These are phyloP conservation scores for Wickerhamiella azyma DNA, from an alignment of 805 yeast species.

Conservation along the genomic window DNA sequence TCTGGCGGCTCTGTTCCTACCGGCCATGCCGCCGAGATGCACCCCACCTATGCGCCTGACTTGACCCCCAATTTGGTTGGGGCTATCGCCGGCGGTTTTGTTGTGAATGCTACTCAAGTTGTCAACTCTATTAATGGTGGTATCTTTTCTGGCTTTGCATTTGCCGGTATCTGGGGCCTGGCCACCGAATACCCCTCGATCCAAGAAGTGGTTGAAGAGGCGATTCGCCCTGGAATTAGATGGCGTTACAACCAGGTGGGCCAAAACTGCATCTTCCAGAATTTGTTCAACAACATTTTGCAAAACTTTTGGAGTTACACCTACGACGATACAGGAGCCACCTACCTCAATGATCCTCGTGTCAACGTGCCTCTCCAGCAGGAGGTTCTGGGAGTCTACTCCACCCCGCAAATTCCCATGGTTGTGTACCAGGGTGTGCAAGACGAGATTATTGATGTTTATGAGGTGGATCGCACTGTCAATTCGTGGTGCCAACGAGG, in stretches of 20 bases:
- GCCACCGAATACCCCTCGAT: constrained; percentile 20
- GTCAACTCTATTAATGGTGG: constrained; percentile 13
- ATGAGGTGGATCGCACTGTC: constrained; percentile 13
- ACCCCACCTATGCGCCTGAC: constrained; percentile 19
- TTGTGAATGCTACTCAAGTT: constrained; percentile 15
- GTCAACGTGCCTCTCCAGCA: constrained; percentile 13
- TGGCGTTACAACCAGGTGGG: constrained; percentile 12
- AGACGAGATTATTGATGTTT: constrained; percentile 18
- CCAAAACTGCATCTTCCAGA: constrained; percentile 11
- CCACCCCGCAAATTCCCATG: constrained; percentile 12
- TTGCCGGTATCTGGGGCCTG: constrained; percentile 20
- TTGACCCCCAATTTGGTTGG: constrained; percentile 12
- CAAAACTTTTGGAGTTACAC: constrained; percentile 15
- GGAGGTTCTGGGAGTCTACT: constrained; percentile 15
- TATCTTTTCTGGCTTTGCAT: constrained; percentile 17
- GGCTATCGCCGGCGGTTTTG: constrained; percentile 18
- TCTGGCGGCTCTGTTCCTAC: constrained; percentile 14
- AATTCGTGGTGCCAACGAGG: constrained; percentile 19
- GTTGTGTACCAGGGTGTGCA: constrained; percentile 20
- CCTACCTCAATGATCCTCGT: constrained; percentile 9
- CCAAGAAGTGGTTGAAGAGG: constrained; percentile 6
- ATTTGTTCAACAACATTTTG: constrained; percentile 12
- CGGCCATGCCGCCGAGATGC: constrained; percentile 21
- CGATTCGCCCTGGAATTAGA: constrained; percentile 11
- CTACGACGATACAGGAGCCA: constrained; percentile 9